Evolutionary conservation across 2,329 filamentous ascomycete species (phyloP), one percentile per base, ranked within the genome.

Genomic region (Fusarium sp.): DNA sequence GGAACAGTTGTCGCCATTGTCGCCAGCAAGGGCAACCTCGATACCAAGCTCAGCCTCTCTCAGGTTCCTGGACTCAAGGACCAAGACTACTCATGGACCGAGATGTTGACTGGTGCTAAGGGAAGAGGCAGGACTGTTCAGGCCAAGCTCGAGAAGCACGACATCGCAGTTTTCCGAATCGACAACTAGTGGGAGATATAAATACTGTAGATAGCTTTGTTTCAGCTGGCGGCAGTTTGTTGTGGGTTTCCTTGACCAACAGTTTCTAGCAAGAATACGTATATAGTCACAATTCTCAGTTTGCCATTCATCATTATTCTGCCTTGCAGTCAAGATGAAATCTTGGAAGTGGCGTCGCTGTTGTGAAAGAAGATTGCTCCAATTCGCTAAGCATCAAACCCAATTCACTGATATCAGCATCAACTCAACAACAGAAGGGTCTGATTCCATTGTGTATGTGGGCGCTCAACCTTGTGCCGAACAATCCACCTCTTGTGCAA

Each of bases 1-100:
- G 61, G 61, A 40, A 64, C 61, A 5, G 61, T 64, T 12, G 59
- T 64, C 11, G 61, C 61, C 12, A 63, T 64, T 40, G 61, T 64
- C 8, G 61, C 61, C 2, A 64, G 45, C n/a, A 64, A 58, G 30
- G 61, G 51, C 4, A 64, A 47, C 21, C 21, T 58, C n/a, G 63
- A 49, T 18, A 37, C 59, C 14, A 43, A 57, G 8, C 21, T 64
- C 45, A 64, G 59, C 59, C 61, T 64, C 30, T 58, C 62, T n/a
- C 46, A 64, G 11, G 61, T 64, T 18, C 59, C 61, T 16, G 61
- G 61, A 23, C 59, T 64, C 1, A 46, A 64, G 40, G 59, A 64
- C 11, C 34, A 46, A 3, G 59, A 64, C 18, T 64, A 64, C 25
- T 64, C 61, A 12, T 64, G 61, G 61, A 64, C 61, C 4, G 61